phyloP scores from a whole-genome alignment of 805 yeast genomes.

The Tetrapisispora phaffii region DNA sequence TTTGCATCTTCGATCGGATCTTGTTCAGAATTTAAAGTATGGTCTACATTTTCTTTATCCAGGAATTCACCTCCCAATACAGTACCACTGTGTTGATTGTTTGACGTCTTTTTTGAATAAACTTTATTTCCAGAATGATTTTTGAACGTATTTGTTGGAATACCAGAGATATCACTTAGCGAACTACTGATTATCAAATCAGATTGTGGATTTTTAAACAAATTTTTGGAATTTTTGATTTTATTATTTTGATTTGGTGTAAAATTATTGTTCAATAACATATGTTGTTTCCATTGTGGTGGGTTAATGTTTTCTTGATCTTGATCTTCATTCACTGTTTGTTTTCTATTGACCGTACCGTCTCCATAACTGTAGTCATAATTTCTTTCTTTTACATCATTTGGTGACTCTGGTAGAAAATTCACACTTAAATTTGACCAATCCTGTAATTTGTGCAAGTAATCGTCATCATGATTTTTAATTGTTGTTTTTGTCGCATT shows the following conservation, averaged over 20 bases:
- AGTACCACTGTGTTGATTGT: neutral
- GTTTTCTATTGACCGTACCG: constrained; percentile 17
- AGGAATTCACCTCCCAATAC: neutral
- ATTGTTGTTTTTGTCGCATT: neutral
- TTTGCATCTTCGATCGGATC: constrained; percentile 26
- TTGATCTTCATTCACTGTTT: neutral
- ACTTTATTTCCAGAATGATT: constrained; percentile 9
- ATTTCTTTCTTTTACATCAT: neutral
- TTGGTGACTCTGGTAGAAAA: neutral
- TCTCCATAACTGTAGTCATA: neutral
- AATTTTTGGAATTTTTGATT: neutral
- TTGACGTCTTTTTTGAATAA: neutral
- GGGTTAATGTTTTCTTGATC: constrained; percentile 9
- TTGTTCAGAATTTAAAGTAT: constrained; percentile 13
- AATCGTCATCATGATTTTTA: neutral
- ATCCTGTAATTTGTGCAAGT: constrained; percentile 14
- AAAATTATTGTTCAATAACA: constrained; percentile 4
- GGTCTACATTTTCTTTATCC: neutral
- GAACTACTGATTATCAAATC: constrained; percentile 22
- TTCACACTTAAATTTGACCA: constrained; percentile 11
- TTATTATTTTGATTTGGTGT: neutral
- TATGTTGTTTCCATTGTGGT: constrained; percentile 22
- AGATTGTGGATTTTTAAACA: constrained; percentile 8
- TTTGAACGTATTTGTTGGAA: constrained; percentile 22
- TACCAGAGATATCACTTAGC: constrained; percentile 20